Percentiles rank a stretch among this genome's conserved stretches.
These are phyloP conservation scores for Symbiodinium pilosum DNA, from an alignment of 73 alveolate species.

Conservation along the genomic window DNA sequence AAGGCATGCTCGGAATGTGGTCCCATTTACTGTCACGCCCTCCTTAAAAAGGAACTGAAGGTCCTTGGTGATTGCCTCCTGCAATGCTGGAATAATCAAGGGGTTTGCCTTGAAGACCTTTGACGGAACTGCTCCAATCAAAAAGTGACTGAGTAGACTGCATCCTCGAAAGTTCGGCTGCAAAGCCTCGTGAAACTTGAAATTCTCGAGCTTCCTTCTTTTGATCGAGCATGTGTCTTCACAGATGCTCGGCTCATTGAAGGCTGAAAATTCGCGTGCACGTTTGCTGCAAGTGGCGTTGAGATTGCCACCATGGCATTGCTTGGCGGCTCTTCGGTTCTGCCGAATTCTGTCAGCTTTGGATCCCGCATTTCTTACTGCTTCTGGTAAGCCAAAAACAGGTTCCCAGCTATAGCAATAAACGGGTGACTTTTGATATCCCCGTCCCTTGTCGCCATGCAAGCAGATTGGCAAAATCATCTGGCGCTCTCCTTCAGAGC, in stretches of 20 bases:
- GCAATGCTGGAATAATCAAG: background rate
- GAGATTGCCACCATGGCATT: background rate
- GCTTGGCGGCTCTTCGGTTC: background rate
- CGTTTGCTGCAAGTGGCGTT: too few relatives aligned
- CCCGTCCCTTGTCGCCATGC: constrained; percentile 51
- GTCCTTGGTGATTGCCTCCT: background rate
- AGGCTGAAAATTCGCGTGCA: too few relatives aligned
- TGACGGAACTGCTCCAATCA: background rate
- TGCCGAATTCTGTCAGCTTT: background rate
- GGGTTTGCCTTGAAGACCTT: background rate
- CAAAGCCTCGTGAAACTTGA: too few relatives aligned
- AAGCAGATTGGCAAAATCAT: background rate
- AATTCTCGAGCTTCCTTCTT: too few relatives aligned
- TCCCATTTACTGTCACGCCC: background rate
- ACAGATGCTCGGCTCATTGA: too few relatives aligned
- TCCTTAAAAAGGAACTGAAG: background rate
- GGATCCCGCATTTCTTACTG: background rate
- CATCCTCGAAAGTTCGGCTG: background rate
- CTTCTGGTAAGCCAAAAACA: background rate
- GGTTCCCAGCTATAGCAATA: background rate
- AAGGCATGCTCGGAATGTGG: background rate
- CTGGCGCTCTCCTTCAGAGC: background rate
- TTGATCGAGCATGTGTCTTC: too few relatives aligned
- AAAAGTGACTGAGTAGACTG: background rate
- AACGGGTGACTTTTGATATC: background rate